Conservation (phyloP, 176 grass and related monocot species). For the Urochloa ruziziensis region DNA sequence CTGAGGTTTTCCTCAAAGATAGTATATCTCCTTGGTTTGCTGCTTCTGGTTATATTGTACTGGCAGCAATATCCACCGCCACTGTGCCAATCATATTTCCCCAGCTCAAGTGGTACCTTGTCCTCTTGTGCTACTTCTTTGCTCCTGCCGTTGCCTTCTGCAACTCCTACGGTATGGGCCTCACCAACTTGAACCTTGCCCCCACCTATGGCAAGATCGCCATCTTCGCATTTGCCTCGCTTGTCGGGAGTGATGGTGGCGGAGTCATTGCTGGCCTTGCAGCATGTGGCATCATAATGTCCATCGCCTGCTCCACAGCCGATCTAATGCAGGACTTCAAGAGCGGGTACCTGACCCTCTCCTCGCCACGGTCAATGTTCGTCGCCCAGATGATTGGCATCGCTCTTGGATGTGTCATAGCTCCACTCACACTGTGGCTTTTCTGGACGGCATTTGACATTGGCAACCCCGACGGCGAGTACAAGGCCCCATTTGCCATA, state of each 20-base stretch:
- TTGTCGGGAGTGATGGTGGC: conserved; percentile 23
- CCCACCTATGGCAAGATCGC: conserved; percentile 44
- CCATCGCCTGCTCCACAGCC: conserved; percentile 36
- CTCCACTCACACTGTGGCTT: conserved; percentile 52
- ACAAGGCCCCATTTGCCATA: conserved; percentile 31
- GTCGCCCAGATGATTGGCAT: conserved; percentile 32
- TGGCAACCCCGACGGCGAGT: conserved; percentile 31
- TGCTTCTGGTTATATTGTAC: conserved; percentile 42
- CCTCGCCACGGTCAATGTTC: conserved; percentile 39
- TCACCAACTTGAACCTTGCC: conserved; percentile 49
- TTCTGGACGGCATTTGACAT: conserved; percentile 47
- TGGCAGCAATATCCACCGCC: conserved; percentile 31
- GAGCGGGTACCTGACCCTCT: conserved; percentile 42
- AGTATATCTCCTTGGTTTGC: conserved; percentile 38
- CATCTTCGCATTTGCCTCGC: conserved; percentile 38
- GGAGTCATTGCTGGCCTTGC: conserved; percentile 43
- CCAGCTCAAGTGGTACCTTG: conserved; percentile 50
- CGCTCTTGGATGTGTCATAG: conserved; percentile 25
- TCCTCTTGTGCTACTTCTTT: conserved; percentile 43
- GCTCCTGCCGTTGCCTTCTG: conserved; percentile 53
- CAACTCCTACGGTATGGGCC: conserved; percentile 50
- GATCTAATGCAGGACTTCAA: conserved; percentile 62
- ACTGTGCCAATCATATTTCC: conserved; percentile 48
- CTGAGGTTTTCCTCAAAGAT: conserved; percentile 44
- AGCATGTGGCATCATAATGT: conserved; percentile 48